Conservation (phyloP, 2,329 filamentous ascomycete genomes). For the Cladophialophora chaetospira region DNA sequence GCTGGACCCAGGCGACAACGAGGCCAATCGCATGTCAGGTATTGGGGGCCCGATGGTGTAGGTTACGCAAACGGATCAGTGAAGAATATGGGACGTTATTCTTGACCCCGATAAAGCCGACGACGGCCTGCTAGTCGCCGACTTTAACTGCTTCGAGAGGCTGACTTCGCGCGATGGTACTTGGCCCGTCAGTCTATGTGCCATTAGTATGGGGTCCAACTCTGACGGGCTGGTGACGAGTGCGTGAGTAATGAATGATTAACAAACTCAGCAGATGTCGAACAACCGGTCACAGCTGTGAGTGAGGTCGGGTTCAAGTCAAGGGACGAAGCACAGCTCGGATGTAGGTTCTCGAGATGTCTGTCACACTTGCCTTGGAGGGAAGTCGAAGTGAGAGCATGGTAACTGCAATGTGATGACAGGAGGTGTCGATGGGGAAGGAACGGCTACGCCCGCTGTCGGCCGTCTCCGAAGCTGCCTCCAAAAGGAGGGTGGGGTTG, state of each 20-base stretch:
- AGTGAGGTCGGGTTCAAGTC: background rate
- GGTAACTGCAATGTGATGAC: too few species aligned
- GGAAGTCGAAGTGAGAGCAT: background rate
- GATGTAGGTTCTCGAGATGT: background rate
- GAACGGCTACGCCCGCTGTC: slow-evolving; percentile 14
- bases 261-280: too few species aligned
- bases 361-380: background rate
- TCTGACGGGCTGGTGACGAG: background rate
- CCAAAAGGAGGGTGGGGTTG: background rate
- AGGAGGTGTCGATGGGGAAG: background rate
- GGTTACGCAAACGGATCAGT: slow-evolving; percentile 23
- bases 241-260: background rate
- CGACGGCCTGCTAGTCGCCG: background rate
- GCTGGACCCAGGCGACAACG: background rate
- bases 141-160: background rate
- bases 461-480: slow-evolving; percentile 15
- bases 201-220: background rate
- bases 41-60: background rate
- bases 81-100: slow-evolving; percentile 9
- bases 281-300: too few species aligned
- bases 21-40: background rate
- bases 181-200: background rate
- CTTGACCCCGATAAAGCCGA: slow-evolving; percentile 9
- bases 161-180: background rate
- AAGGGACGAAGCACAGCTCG: background rate